Evolutionary conservation across 2,329 filamentous ascomycete genomes (phyloP).

Genomic region (Blastomyces percursus): DNA sequence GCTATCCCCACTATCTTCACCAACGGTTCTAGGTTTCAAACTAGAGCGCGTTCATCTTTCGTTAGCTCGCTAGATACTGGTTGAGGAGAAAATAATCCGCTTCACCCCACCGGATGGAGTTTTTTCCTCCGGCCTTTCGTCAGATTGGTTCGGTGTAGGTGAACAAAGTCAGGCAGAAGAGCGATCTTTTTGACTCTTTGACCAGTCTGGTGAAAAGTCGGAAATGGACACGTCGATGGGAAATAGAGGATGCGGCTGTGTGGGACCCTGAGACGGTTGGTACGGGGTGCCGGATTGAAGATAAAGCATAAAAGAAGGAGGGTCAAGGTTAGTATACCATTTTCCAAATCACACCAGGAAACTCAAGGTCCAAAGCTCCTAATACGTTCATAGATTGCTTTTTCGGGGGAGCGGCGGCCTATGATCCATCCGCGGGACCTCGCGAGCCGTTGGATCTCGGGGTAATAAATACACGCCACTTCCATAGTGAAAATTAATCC

Average conservation of each 20-base stretch:
- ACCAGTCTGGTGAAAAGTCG: not conserved
- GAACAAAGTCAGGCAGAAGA: not conserved
- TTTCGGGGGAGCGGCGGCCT: not conserved
- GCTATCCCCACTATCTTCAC: constrained; percentile 2
- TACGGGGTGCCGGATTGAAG: not conserved
- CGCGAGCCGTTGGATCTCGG: no score
- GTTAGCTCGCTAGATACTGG: not conserved
- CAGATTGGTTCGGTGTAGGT: constrained; percentile 2
- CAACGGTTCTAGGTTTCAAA: constrained; percentile 2
- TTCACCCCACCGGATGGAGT: not conserved
- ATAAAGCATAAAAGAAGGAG: not conserved
- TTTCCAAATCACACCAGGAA: not conserved
- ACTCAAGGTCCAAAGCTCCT: not conserved
- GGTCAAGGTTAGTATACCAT: not conserved
- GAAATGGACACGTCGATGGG: not conserved
- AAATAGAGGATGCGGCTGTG: not conserved
- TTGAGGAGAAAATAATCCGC: not conserved
- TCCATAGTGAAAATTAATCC: no score
- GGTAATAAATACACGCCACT: no score
- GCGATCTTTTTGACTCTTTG: not conserved
- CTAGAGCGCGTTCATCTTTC: not conserved
- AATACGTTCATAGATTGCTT: not conserved
- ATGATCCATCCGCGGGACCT: not conserved
- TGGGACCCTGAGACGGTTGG: constrained; percentile 1
- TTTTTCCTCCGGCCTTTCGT: not conserved